Evolutionary conservation across 2,329 filamentous ascomycete species (phyloP), one percentile per base, ranked within the genome.

Genomic region (Annulohypoxylon truncatum): DNA sequence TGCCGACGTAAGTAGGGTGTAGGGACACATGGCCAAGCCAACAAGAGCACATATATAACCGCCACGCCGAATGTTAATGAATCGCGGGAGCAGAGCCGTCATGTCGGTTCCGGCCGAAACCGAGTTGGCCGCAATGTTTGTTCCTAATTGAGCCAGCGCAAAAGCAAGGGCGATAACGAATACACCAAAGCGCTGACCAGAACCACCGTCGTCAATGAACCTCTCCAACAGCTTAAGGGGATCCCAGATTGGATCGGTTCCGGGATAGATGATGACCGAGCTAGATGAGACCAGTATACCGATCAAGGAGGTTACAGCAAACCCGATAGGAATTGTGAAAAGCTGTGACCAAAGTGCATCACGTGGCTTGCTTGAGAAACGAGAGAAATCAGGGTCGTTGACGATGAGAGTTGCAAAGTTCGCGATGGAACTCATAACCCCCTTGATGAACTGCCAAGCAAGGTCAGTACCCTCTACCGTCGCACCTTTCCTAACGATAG

Each of bases 361-460:
- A 15, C 81, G 85, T 0, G 93, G 93, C 75, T 90, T 93, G 18
- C 82, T 81, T 2, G 93, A 92, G 74, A 97, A 97, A 77, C 94
- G 90, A 18, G 92, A 84, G 77, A 97, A 97, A 75, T 97, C 93
- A 0, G 92, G 92, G 71, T 92, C 90, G 77, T 96, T 90, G 65
- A 91, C 85, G 71, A 97, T 96, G 31, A 97, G 84, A 0, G 94
- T 93, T 0, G 93, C 92, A 75, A 97, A 97, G 81, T 97, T 97
- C 73, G 92, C 92, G 69, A 97, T 94, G 3, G 92, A 90, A 22
- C 87, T 90, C 93, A 97, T 97, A 79, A 97, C 90, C 35, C 93
- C 93, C 66, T 90, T 90, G 64, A 97, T 86, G 62, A 97, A 89
- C 22, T 89, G 87, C 94, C 94, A 97, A 1, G 84, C 93, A 2